phyloP scores from a whole-genome alignment of 768 basidiomycete species.

The Pleurotus tuoliensis region DNA sequence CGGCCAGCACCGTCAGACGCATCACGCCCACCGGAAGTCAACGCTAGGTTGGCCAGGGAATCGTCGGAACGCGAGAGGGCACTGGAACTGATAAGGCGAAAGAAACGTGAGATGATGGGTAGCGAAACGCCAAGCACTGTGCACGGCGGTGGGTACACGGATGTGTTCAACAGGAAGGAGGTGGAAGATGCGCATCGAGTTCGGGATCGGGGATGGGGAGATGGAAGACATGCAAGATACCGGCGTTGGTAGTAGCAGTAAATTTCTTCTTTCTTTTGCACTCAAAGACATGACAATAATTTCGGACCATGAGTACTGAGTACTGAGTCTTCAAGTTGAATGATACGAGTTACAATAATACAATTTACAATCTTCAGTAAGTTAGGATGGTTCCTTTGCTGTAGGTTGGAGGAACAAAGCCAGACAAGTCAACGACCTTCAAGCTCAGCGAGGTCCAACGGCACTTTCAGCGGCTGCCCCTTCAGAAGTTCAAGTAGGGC shows the following conservation, averaged over 20 bases:
- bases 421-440: too few relatives aligned
- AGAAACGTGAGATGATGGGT: slow-evolving; percentile 59
- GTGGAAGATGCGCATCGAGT: slow-evolving; percentile 69
- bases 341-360: too few relatives aligned
- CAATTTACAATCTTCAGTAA: too few relatives aligned
- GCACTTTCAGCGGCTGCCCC: too few relatives aligned
- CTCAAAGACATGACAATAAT: too few relatives aligned
- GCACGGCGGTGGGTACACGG: slow-evolving; percentile 55
- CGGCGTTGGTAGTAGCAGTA: background rate
- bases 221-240: slow-evolving; percentile 8
- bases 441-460: too few relatives aligned
- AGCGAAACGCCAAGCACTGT: slow-evolving; percentile 73
- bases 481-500: too few relatives aligned
- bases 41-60: slow-evolving; percentile 66
- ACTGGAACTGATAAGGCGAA: slow-evolving; percentile 63
- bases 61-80: slow-evolving; percentile 74
- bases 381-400: too few relatives aligned
- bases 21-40: slow-evolving; percentile 38
- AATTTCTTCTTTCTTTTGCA: too few relatives aligned
- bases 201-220: slow-evolving; percentile 17
- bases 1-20: slow-evolving; percentile 10
- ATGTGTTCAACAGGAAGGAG: slow-evolving; percentile 66
- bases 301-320: too few relatives aligned
- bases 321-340: too few relatives aligned
- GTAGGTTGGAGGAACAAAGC: too few relatives aligned